Percentiles rank a stretch among this genome's conserved stretches.
These are phyloP conservation scores for Cytospora paraplurivora DNA, from an alignment of 2,329 filamentous ascomycete species.

Conservation along the genomic window DNA sequence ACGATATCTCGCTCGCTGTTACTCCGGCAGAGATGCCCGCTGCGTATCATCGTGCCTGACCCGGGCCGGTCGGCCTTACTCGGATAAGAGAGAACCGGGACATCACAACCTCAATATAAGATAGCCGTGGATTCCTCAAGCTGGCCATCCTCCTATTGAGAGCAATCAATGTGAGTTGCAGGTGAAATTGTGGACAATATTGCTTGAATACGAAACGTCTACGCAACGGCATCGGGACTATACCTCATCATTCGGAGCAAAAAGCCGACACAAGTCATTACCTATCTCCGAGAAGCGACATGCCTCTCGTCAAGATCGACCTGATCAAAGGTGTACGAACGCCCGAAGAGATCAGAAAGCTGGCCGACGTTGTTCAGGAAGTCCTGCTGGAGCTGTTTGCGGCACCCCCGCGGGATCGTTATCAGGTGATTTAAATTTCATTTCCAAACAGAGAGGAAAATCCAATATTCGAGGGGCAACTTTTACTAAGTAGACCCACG, in stretches of 20 bases:
- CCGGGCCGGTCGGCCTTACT: background rate
- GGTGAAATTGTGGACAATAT: background rate
- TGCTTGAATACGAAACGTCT: background rate
- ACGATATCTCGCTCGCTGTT: no score
- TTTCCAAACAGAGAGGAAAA: background rate
- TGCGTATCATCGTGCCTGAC: background rate
- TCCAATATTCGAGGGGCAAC: background rate
- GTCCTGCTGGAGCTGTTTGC: background rate
- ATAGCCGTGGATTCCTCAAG: background rate
- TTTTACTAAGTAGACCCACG: background rate
- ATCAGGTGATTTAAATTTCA: background rate
- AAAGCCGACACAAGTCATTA: background rate
- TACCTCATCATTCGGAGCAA: no score
- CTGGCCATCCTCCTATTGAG: background rate
- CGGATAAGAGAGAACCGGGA: background rate
- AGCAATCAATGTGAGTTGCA: background rate
- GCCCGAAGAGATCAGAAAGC: constrained; percentile 1
- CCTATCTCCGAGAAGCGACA: background rate
- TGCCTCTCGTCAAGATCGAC: constrained; percentile 4
- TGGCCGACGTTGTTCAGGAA: background rate
- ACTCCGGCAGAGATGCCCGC: background rate
- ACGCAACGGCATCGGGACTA: no score
- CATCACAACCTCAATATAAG: background rate
- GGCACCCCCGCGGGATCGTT: background rate
- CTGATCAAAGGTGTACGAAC: background rate